Evolutionary conservation across 768 basidiomycete species (phyloP).

Genomic region (Tylopilus felleus): DNA sequence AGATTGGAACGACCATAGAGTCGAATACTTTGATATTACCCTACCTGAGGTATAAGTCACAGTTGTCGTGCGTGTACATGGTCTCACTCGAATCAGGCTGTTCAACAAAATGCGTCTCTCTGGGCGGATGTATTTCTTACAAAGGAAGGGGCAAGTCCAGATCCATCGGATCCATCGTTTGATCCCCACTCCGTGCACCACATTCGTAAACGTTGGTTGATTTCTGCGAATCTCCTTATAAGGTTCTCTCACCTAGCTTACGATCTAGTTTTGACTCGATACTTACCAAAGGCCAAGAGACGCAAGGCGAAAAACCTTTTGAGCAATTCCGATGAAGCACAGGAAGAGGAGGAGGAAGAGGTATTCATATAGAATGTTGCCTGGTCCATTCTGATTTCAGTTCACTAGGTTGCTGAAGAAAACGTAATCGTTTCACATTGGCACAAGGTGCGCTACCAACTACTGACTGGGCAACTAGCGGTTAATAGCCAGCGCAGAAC

Average conservation of each 20-base stretch:
- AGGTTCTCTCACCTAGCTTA: conserved; percentile 2
- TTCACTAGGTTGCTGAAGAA: conserved; percentile 33
- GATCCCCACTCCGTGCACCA: conserved; percentile 60
- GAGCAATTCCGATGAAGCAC: conserved; percentile 35
- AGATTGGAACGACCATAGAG: conserved; percentile 63
- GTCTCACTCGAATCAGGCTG: conserved; percentile 45
- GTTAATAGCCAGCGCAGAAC: conserved; percentile 49
- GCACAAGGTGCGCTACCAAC: conserved; percentile 52
- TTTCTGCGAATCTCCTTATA: background rate
- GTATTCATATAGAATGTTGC: conserved; percentile 29
- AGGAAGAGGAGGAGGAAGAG: conserved; percentile 49
- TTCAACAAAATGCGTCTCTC: conserved; percentile 72
- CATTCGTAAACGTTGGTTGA: conserved; percentile 64
- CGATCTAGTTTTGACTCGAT: conserved; percentile 76
- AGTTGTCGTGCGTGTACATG: background rate
- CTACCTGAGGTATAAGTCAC: conserved; percentile 58
- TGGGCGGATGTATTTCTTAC: conserved; percentile 83
- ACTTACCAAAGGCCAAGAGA: conserved; percentile 64
- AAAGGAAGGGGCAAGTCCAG: conserved; percentile 59
- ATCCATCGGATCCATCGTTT: conserved; percentile 56
- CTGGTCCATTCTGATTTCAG: conserved; percentile 11
- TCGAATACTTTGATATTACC: conserved; percentile 54
- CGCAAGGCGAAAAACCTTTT: conserved; percentile 86
- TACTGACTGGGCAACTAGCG: background rate
- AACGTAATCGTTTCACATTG: conserved; percentile 81